A percentile compares a stretch with the other conserved stretches of the same genome.
phyloP scores from a whole-genome alignment of 2,329 filamentous ascomycete genomes.

The Aspergillus brasiliensis region DNA sequence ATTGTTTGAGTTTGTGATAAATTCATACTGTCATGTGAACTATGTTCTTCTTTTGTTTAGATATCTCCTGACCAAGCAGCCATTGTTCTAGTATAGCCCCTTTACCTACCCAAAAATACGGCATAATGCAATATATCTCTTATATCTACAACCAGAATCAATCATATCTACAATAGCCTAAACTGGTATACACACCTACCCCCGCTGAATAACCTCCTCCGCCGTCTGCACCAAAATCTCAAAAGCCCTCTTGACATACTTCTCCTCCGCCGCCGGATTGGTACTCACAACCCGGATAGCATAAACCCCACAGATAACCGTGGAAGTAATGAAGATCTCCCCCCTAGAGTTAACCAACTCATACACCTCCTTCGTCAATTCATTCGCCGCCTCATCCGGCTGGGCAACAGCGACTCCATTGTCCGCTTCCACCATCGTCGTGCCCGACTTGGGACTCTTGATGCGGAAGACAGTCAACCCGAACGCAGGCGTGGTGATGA shows the following conservation, averaged over 20 bases:
- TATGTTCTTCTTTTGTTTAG: too few relatives aligned
- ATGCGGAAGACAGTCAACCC: conserved; percentile 77
- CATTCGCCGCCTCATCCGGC: conserved; percentile 61
- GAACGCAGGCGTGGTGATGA: conserved; percentile 74
- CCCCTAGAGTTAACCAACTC: conserved; percentile 72
- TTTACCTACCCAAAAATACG: too few relatives aligned
- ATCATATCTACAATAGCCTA: not conserved
- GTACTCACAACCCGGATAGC: conserved; percentile 81
- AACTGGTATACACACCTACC: not conserved
- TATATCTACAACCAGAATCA: too few relatives aligned
- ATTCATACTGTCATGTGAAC: too few relatives aligned
- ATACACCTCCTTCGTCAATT: conserved; percentile 72
- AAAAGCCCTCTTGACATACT: conserved; percentile 73
- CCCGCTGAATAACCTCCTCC: conserved; percentile 16
- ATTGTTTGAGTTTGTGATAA: too few relatives aligned
- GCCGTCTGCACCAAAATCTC: conserved; percentile 62
- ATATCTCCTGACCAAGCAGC: too few relatives aligned
- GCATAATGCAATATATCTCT: too few relatives aligned
- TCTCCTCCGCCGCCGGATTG: conserved; percentile 69
- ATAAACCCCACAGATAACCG: conserved; percentile 70
- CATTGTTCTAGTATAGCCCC: too few relatives aligned
- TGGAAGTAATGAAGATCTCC: conserved; percentile 80
- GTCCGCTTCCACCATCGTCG: not conserved
- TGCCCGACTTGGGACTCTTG: conserved; percentile 41
- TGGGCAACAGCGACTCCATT: conserved; percentile 17